Evolutionary conservation across 805 yeast species (phyloP), one percentile per base, ranked within the genome.

Genomic region (Candida cerambycidarum): DNA sequence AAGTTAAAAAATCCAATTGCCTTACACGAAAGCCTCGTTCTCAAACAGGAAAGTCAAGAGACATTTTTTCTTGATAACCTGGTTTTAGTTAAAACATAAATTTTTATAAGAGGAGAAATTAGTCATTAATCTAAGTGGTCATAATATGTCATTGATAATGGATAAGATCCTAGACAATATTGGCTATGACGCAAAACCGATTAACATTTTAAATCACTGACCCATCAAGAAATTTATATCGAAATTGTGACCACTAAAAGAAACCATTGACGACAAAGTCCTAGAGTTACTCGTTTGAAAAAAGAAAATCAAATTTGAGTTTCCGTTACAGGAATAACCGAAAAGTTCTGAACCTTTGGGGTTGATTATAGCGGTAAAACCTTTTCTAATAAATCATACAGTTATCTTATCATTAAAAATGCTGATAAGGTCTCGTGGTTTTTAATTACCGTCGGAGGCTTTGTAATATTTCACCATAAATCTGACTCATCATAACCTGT

Each of bases 181-280:
- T 21, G 8, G 5, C 8, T 21, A 21, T 6, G 23, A 21, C 8
- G 8, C 23, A 21, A 21, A 21, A 6, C 23, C 23, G 23, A 8
- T 21, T 21, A 6, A 21, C 8, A 8, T 8, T 21, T 21, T 8
- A 5, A 21, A 21, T 5, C 23, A 21, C 8, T 21, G 8, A 21
- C 23, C 11, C 14, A 5, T 14, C 15, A 34, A 34, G 38, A 23
- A 34, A 34, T n/a, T 34, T 4, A 34, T 23, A 34, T 21, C 29
- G 38, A 34, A 14, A 15, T 5, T 21, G 7, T 34, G 19, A 15
- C 31, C 29, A 18, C 38, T 34, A 34, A 34, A 13, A 34, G 38
- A 34, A 34, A 34, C 38, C 38, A 15, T 34, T 34, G n/a, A 34
- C 38, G 38, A 34, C 38, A 34, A 34, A 34, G 38, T 34, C 38